Percentiles rank a stretch among this genome's conserved stretches.
Conservation (phyloP, 176 grass and related monocot genomes). For the Carex cristatella region DNA sequence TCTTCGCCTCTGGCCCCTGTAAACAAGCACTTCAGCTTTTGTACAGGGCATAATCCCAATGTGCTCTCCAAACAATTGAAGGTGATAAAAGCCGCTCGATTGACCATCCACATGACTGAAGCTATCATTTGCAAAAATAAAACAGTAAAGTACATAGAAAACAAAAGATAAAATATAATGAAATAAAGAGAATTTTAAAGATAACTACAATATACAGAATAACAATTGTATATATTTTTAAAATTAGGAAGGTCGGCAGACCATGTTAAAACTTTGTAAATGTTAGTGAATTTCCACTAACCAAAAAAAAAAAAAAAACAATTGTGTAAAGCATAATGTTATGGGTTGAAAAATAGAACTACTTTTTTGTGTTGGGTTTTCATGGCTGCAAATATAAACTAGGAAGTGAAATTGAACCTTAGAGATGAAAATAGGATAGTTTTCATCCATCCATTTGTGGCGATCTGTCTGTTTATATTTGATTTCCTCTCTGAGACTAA, state of each 20-base stretch:
- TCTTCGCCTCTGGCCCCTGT: background rate
- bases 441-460: constrained; percentile 62
- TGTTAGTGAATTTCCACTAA: no score
- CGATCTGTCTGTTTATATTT: constrained; percentile 45
- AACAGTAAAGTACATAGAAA: background rate
- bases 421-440: constrained; percentile 56
- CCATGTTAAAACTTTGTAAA: no score
- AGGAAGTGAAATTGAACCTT: constrained; percentile 40
- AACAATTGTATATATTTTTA: background rate
- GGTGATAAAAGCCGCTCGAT: constrained; percentile 63
- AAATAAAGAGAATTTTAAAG: background rate
- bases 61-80: constrained; percentile 77
- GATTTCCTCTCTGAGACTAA: constrained; percentile 9
- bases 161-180: background rate
- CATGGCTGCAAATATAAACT: background rate
- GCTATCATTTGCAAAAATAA: constrained; percentile 24
- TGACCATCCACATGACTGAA: constrained; percentile 55
- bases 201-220: background rate
- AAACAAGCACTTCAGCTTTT: constrained; percentile 31
- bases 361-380: background rate
- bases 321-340: background rate
- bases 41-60: constrained; percentile 38
- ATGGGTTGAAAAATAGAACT: background rate
- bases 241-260: no score
- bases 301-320: no score